Evolutionary conservation across 345 rosid species (phyloP), one percentile per base, ranked within the genome.

Genomic region (Citrus cavaleriei): DNA sequence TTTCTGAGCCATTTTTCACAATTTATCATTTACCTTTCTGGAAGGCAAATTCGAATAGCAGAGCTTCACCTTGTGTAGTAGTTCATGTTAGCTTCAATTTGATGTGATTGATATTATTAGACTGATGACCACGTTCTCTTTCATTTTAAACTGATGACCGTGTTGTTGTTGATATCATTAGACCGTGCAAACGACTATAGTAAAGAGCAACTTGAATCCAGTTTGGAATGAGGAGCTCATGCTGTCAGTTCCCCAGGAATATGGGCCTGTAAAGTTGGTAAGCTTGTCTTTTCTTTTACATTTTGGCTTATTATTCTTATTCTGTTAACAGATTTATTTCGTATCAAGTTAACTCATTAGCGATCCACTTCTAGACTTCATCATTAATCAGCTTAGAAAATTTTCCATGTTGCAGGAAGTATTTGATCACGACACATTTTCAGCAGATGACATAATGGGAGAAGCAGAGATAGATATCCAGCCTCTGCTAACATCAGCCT

Each of bases 361-460:
- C 5, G 18, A 46, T 13, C 51, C 51, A 13, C 51, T 12, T 13
- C 13, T 46, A 3, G 51, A 46, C 51, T 54, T 54, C 58, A 54
- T 19, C 22, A 54, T 18, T 54, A 16, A 54, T 8, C 58, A 19
- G 8, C 58, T 4, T 54, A 16, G 22, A 54, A 54, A 16, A 4
- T 10, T 57, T 38, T 19, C 28, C 79, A 68, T 67, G 28, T 70
- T 87, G 85, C 92, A 97, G 99, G 85, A 84, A 86, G 98, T 97
- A 72, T 97, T 79, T 81, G 98, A 97, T 80, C 72, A 94, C 3
- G 97, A 94, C 77, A 93, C 94, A 25, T 94, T 97, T 76, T 97
- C 99, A 16, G 93, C 97, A 4, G 98, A 97, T 76, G 99, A 97
- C 87, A 91, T 97, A 88, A 97, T 97, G 99, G 98, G 99, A 75